Evolutionary conservation across 2,329 filamentous ascomycete species (phyloP), one percentile per base, ranked within the genome.

Genomic region (Xylaria sp.): DNA sequence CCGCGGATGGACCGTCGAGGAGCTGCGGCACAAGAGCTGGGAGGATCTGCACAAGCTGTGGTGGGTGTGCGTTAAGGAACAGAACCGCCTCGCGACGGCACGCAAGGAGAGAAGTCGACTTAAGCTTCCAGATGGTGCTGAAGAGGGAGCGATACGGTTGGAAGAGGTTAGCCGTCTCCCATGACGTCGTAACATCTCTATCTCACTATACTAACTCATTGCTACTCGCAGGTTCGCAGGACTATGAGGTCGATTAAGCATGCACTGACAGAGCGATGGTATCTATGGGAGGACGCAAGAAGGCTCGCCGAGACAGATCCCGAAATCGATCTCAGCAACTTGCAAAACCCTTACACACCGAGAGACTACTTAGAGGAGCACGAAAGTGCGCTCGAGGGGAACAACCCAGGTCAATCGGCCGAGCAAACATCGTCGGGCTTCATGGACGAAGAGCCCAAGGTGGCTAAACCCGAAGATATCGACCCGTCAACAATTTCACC

Each of bases 11-110:
- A 90, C 87, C 12, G 90, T 92, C 8, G 89, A 93, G 82, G 96
- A 99, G 84, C 85, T 99, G 77, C 88, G 94, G 72, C 86, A 88
- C 72, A 98, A 98, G 83, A 94, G 91, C 72, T 99, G 94, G 93
- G 93, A 97, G 70, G 94, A 98, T 80, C 83, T 99, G 76, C 94
- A 98, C 81, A 85, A 86, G 70, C 86, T 99, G 77, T 99, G 95
- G 94, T 99, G 94, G 94, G 88, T 94, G 65, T 98, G 96, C 80
- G 88, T 92, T 69, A 94, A 93, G 83, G 96, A 99, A 84, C 87
- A 92, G 76, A 99, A 99, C 82, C 89, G 93, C 74, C 89, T 98
- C 75, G 86, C 89, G n/a, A 98, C 97, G 37, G 90, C 91, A 74
- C 85, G 86, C 63, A 81, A 86, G 66, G 94, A 97, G 84, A 87